Percentiles rank a stretch among this genome's conserved stretches.
These are phyloP conservation scores for Prunus armeniaca DNA, from an alignment of 306 rosid genomes.

Conservation along the genomic window DNA sequence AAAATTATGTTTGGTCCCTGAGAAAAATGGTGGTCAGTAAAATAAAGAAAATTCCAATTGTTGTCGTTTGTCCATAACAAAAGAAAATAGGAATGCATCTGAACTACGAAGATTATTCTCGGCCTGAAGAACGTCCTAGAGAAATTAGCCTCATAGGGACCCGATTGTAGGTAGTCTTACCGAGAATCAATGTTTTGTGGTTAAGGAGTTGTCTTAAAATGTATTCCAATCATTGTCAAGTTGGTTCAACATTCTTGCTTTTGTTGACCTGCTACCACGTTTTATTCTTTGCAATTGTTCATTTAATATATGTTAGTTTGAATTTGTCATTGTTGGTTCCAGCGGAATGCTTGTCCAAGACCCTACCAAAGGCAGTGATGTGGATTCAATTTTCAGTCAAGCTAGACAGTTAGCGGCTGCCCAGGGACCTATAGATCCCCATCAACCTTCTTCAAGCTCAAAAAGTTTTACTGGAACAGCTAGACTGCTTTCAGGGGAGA, in stretches of 20 bases:
- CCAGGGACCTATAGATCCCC: constrained; percentile 40
- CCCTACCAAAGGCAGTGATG: constrained; percentile 55
- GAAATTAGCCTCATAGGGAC: not conserved
- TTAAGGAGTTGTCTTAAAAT: too few species aligned
- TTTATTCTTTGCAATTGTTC: not conserved
- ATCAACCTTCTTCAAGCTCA: constrained; percentile 48
- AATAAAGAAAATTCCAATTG: not conserved
- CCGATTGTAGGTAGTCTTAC: not conserved
- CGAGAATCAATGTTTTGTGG: not conserved
- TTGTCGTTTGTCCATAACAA: not conserved
- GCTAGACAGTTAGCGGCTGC: constrained; percentile 57
- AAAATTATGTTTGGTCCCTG: not conserved
- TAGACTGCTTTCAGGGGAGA: constrained; percentile 86
- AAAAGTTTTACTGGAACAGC: constrained; percentile 73
- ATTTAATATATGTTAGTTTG: not conserved
- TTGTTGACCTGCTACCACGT: not conserved
- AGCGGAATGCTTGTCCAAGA: constrained; percentile 97
- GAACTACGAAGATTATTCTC: not conserved
- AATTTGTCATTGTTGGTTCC: constrained; percentile 21
- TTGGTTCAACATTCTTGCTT: not conserved
- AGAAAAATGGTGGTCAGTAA: not conserved
- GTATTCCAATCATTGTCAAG: not conserved
- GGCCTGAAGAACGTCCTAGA: not conserved
- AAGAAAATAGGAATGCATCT: not conserved
- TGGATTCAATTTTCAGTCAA: constrained; percentile 66